phyloP scores from a whole-genome alignment of 2,329 filamentous ascomycete genomes.

The Pseudogymnoascus sp. region DNA sequence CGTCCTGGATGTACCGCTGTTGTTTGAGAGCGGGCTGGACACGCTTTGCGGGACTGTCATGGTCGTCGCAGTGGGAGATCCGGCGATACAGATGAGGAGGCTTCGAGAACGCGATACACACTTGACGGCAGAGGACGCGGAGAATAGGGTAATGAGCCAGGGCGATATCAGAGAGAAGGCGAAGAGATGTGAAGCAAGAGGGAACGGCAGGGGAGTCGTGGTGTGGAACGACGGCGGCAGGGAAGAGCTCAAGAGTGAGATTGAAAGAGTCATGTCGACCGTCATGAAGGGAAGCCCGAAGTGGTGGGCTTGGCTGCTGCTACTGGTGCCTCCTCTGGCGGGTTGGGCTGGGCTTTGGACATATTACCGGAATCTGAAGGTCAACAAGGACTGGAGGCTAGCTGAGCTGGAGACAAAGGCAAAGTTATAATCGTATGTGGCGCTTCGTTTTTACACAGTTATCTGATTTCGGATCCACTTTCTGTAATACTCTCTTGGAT shows the following conservation, averaged over 20 bases:
- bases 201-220: conserved; percentile 60
- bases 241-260: conserved; percentile 58
- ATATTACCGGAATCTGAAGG: conserved; percentile 61
- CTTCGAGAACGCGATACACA: conserved; percentile 68
- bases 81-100: conserved; percentile 72
- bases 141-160: conserved; percentile 80
- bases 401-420: conserved; percentile 50
- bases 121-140: conserved; percentile 74
- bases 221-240: conserved; percentile 82
- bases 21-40: conserved; percentile 86
- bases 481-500: neutral
- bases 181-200: conserved; percentile 58
- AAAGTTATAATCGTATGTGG: conserved; percentile 36
- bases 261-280: conserved; percentile 56
- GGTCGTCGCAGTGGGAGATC: conserved; percentile 77
- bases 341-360: conserved; percentile 60
- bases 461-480: neutral
- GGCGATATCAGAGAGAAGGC: conserved; percentile 80
- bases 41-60: conserved; percentile 74
- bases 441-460: neutral
- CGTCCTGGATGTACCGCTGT: conserved; percentile 80
- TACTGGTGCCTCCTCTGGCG: conserved; percentile 67
- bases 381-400: conserved; percentile 63
- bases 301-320: conserved; percentile 63
- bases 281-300: conserved; percentile 48